Evolutionary conservation across 495 filamentous ascomycete species (phyloP).

Genomic region (Penicillium tannophilum): DNA sequence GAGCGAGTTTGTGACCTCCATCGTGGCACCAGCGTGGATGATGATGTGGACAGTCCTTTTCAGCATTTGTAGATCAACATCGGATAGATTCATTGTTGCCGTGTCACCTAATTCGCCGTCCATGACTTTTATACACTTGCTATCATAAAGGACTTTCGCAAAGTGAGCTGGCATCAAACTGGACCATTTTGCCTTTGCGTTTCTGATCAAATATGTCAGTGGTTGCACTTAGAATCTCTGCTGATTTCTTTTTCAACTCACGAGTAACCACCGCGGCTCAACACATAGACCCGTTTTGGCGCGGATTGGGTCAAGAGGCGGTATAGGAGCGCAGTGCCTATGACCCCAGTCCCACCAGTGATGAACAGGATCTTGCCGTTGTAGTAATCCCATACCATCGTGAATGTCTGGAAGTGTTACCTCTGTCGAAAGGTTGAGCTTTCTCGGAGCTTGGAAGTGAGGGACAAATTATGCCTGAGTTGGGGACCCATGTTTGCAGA

Average conservation of each 20-base stretch:
- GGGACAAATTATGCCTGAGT: background rate
- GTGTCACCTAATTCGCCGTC: slow-evolving; percentile 32
- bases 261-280: slow-evolving; percentile 29
- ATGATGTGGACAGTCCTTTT: slow-evolving; percentile 29
- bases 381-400: slow-evolving; percentile 34
- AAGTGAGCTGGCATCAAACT: slow-evolving; percentile 17
- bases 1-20: slow-evolving; percentile 24
- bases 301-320: slow-evolving; percentile 24
- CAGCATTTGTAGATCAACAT: slow-evolving; percentile 26
- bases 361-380: slow-evolving; percentile 28
- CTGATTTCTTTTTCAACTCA: slow-evolving; percentile 12
- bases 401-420: background rate
- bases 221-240: background rate
- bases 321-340: slow-evolving; percentile 28
- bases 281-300: slow-evolving; percentile 26
- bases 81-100: slow-evolving; percentile 29
- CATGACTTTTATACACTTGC: slow-evolving; percentile 22
- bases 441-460: background rate
- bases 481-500: background rate
- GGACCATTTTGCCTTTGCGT: slow-evolving; percentile 29
- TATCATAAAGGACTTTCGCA: slow-evolving; percentile 17
- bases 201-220: slow-evolving; percentile 17
- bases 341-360: slow-evolving; percentile 28
- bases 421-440: background rate
- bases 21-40: slow-evolving; percentile 25